Evolutionary conservation across 2,329 filamentous ascomycete genomes (phyloP).

Genomic region (Aaosphaeria arxii): DNA sequence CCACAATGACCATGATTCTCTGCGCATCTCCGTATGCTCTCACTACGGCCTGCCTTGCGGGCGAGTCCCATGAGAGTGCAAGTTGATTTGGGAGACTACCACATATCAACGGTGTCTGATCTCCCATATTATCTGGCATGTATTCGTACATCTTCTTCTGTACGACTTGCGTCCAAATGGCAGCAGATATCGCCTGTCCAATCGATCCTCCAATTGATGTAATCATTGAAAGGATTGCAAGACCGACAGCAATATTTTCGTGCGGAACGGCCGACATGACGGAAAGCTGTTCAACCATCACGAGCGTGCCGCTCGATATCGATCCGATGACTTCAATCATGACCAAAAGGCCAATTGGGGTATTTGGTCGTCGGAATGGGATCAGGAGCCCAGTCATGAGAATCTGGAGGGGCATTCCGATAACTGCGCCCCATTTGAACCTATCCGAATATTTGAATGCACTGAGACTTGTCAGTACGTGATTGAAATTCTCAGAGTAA

Average conservation of each 20-base stretch:
- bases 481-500: conserved; percentile 3
- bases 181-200: neutral
- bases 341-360: neutral
- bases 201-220: neutral
- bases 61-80: conserved; percentile 43
- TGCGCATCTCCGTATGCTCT: conserved; percentile 44
- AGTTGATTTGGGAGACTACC: conserved; percentile 6
- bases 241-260: neutral
- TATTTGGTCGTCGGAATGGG: conserved; percentile 32
- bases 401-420: conserved; percentile 55
- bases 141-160: conserved; percentile 42
- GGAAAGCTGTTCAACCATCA: neutral
- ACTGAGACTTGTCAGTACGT: conserved; percentile 39
- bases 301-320: neutral
- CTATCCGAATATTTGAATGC: conserved; percentile 22
- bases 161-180: conserved; percentile 15
- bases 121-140: conserved; percentile 37
- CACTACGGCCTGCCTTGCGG: conserved; percentile 41
- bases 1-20: conserved; percentile 46
- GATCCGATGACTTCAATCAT: neutral
- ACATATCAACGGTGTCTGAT: conserved; percentile 19
- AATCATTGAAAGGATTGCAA: neutral
- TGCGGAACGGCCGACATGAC: neutral
- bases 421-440: conserved; percentile 57
- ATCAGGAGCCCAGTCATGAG: conserved; percentile 61